Base-by-base conservation (phyloP, 176 grass and related monocot species). In the Alopecurus myosuroides region DNA sequence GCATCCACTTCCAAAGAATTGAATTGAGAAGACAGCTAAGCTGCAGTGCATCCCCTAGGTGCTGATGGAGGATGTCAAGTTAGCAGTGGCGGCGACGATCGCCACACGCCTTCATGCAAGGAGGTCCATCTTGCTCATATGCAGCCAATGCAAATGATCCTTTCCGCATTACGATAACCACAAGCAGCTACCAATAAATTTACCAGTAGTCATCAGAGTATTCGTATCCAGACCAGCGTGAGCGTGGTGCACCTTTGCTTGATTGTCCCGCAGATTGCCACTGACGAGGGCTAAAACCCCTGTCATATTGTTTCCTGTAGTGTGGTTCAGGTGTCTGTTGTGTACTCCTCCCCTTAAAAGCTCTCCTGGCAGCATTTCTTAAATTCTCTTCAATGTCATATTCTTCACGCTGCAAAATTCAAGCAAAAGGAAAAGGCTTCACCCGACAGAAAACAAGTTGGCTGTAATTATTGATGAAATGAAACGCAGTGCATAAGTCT, bases 351-450 rank as follows among this genome's bases (percentile, higher is more conserved):
- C n/a, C n/a, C n/a, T n/a, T n/a, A n/a, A n/a, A n/a, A n/a, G n/a
- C n/a, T n/a, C n/a, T n/a, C n/a, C n/a, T n/a, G n/a, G n/a, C n/a
- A n/a, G n/a, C n/a, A n/a, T n/a, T n/a, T n/a, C n/a, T n/a, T n/a
- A n/a, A n/a, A n/a, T n/a, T n/a, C n/a, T n/a, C n/a, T n/a, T n/a
- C n/a, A n/a, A n/a, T n/a, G n/a, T n/a, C 89, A 72, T 96, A 98
- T 44, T 94, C 82, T 88, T 90, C 81, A 9, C 93, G 93, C 97
- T 98, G 89, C 66, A 91, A 91, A 65, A 52, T 84, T 77, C 26
- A 79, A 85, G 78, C 9, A 79, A 66, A 78, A 76, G 74, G 42
- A 7, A 58, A 42, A 70, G 10, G 60, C 5, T 40, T 60, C 30
- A 19, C 31, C 51, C 15, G 6, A 72, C 57, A 11, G 22, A 28